Percentiles rank a stretch among this genome's conserved stretches.
Conservation (phyloP, 176 grass and related monocot genomes). For the Juncus inflexus region DNA sequence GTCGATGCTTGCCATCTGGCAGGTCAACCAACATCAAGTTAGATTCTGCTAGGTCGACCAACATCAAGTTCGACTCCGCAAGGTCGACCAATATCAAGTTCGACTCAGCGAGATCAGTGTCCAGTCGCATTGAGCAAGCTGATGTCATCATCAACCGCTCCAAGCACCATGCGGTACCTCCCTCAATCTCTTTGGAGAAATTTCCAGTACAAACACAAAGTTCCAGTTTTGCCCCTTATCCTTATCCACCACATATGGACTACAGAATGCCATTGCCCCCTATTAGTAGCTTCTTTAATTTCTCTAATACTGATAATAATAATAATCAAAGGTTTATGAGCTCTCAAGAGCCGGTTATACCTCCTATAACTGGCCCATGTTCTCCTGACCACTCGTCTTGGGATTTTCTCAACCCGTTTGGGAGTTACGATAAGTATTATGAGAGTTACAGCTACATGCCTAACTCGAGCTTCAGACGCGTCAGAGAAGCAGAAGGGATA, state of each 20-base stretch:
- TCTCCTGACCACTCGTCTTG: constrained; percentile 72
- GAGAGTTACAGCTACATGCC: constrained; percentile 46
- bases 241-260: constrained; percentile 24
- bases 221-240: constrained; percentile 34
- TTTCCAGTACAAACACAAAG: constrained; percentile 18
- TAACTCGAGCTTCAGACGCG: constrained; percentile 67
- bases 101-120: constrained; percentile 1
- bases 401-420: constrained; percentile 96
- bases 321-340: constrained; percentile 9
- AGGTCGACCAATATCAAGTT: constrained; percentile 27
- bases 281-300: constrained; percentile 21
- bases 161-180: constrained; percentile 21
- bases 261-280: constrained; percentile 18
- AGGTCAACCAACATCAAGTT: constrained; percentile 30
- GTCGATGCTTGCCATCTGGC: constrained; percentile 20
- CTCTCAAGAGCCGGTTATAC: constrained; percentile 13
- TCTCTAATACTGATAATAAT: constrained; percentile 26
- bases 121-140: constrained; percentile 6
- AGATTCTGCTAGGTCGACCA: constrained; percentile 5
- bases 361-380: constrained; percentile 34
- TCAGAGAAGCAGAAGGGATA: constrained; percentile 93
- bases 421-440: constrained; percentile 67
- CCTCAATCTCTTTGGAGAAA: constrained; percentile 28
- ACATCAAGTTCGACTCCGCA: constrained; percentile 24
- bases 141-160: constrained; percentile 30